Evolutionary conservation across 2,329 filamentous ascomycete species (phyloP), one percentile per base, ranked within the genome.

Genomic region (Colletotrichum eremochloae): DNA sequence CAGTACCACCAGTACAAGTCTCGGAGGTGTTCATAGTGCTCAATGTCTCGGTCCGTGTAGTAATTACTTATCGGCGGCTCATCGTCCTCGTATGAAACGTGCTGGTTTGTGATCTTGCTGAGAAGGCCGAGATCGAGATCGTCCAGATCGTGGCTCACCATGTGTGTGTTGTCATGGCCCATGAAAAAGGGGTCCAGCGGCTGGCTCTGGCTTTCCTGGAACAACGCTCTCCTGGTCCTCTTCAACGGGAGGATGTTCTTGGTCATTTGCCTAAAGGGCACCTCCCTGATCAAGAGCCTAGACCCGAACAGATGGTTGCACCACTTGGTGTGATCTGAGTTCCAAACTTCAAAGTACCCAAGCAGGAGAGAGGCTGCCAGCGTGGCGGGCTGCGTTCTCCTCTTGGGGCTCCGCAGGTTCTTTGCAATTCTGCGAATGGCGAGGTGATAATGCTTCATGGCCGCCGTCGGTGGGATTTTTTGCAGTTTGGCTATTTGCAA

Each of bases 1-100:
- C 90, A 92, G 80, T 95, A 98, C 93, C 95, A 98, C 95, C 96
- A 99, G 79, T 93, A 97, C 6, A 98, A 83, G 81, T 98, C 96
- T 75, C 93, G 90, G 50, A 96, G 86, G 20, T 93, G 92, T 77
- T 96, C 93, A 77, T 93, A 97, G 52, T 89, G 91, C 74, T 94
- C 91, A 60, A 97, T 87, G 73, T 98, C 95, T 73, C 84, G 86
- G 46, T 87, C 84, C 1, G 87, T 88, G 55, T 79, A 76, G 29
- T 79, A 77, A 63, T 82, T 76, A 75, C 80, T 75, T 20, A 76
- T 72, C 15, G 76, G 44, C 14, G 61, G 31, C 3, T 67, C 40
- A 24, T 74, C 66, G 18, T 74, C 75, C 14, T 74, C 75, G 3
- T 77, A 65, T 0, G 75, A 76, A 0, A 86, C 80, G 11, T 76